These are phyloP conservation scores for Boletus rubroflammeus DNA, from an alignment of 768 basidiomycete genomes.

Conservation along the genomic window DNA sequence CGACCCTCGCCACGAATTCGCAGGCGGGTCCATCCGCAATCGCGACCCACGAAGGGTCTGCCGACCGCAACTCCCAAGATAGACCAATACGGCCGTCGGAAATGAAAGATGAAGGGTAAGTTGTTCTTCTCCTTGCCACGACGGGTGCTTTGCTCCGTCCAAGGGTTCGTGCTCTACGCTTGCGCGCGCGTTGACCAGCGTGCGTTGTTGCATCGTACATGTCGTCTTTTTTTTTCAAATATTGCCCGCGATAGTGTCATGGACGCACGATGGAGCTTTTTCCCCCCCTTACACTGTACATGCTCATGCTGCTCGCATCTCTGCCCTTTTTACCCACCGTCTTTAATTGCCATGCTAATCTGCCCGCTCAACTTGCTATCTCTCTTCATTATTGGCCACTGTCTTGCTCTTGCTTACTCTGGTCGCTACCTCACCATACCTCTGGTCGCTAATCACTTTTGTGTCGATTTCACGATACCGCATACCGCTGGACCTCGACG, in stretches of 20 bases:
- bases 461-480: slow-evolving; percentile 34
- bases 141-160: slow-evolving; percentile 15
- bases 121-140: slow-evolving; percentile 21
- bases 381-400: slow-evolving; percentile 25
- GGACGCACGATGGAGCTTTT: slow-evolving; percentile 19
- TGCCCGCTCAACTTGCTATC: slow-evolving; percentile 22
- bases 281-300: slow-evolving; percentile 15
- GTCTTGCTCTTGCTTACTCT: slow-evolving; percentile 31
- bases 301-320: slow-evolving; percentile 15
- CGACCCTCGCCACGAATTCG: slow-evolving; percentile 23
- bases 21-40: slow-evolving; percentile 30
- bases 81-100: slow-evolving; percentile 64
- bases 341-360: slow-evolving; percentile 30
- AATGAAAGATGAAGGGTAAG: slow-evolving; percentile 85
- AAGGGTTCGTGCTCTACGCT: slow-evolving; percentile 8
- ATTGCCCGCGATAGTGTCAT: slow-evolving; percentile 25
- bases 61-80: slow-evolving; percentile 37
- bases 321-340: slow-evolving; percentile 15
- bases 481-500: slow-evolving; percentile 34
- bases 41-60: slow-evolving; percentile 35
- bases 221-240: slow-evolving; percentile 9
- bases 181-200: slow-evolving; percentile 3
- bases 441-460: slow-evolving; percentile 34
- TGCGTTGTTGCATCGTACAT: slow-evolving; percentile 12
- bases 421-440: slow-evolving; percentile 33